Base-by-base conservation (phyloP, 2,329 filamentous ascomycete species). In the Fusarium newnesense region DNA sequence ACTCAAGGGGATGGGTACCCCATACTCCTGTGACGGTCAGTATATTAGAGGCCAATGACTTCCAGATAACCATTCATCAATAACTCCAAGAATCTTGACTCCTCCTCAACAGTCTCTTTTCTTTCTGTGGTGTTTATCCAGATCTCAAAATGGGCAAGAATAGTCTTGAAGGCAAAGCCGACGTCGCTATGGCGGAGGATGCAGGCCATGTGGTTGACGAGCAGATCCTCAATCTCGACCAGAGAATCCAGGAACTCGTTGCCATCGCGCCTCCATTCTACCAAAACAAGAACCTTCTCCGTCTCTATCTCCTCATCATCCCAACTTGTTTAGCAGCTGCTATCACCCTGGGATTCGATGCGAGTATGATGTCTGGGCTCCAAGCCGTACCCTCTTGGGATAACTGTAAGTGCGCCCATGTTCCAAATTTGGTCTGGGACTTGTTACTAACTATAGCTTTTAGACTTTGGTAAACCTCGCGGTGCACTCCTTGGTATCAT, bases 261-360 rank as follows among this genome's bases (percentile, higher is more conserved):
- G 19, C 39, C 6, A 13, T 15, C 2, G 44, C 61, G 11, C 62
- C 62, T 5, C 64, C 73, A 0, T 75, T 75, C 26, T 71, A 67
- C 9, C 37, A 50, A 4, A 73, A 46, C 18, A 59, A 36, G 1
- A 73, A 62, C 2, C 30, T 75, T 4, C 16, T 75, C 2, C 37
- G 28, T 0, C 16, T 75, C 0, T 75, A 71, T 39, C 72, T 75
- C 3, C 50, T 65, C 39, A 75, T 73, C 1, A 56, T 75, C 4
- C 60, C 67, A 0, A 71, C 63, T 15, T 75, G 73, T 30, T 7
- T 75, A 2, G 64, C 66, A 4, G 69, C 73, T 0, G 69, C 73
- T 0, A 28, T 75, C 8, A 75, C 73, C 0, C n/a, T 75, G 2
- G 85, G 85, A 4, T 87, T 64, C 6, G 84, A 87, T 74, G 83